Evolutionary conservation across 2,329 filamentous ascomycete species (phyloP).

Genomic region (Trichoderma oligosporum): DNA sequence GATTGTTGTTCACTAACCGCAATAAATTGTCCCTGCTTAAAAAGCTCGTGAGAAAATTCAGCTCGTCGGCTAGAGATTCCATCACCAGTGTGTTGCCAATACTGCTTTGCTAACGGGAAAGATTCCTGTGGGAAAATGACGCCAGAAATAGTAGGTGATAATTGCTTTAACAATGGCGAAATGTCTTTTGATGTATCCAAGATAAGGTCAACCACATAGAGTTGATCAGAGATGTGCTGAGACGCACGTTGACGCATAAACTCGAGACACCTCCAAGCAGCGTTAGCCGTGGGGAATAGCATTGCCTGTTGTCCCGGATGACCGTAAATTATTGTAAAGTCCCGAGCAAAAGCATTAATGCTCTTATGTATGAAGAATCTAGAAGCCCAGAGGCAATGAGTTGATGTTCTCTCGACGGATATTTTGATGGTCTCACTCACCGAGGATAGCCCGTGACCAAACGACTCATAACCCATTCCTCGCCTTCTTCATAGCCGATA

Average conservation of each 20-base stretch:
- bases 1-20: slow-evolving; percentile 29
- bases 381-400: background rate
- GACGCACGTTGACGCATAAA: slow-evolving; percentile 65
- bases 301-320: slow-evolving; percentile 64
- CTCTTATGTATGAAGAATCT: slow-evolving; percentile 90
- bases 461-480: slow-evolving; percentile 76
- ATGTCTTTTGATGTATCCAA: slow-evolving; percentile 53
- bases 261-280: slow-evolving; percentile 67
- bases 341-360: slow-evolving; percentile 68
- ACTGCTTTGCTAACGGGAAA: slow-evolving; percentile 77
- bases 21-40: slow-evolving; percentile 62
- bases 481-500: slow-evolving; percentile 88
- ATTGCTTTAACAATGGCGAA: slow-evolving; percentile 48
- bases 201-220: slow-evolving; percentile 59
- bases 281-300: slow-evolving; percentile 71
- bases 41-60: slow-evolving; percentile 78
- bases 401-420: background rate
- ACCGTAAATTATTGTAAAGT: slow-evolving; percentile 64
- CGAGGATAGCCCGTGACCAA: slow-evolving; percentile 91
- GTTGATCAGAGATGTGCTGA: slow-evolving; percentile 44
- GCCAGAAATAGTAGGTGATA: slow-evolving; percentile 61
- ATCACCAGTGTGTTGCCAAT: slow-evolving; percentile 96
- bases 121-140: slow-evolving; percentile 67
- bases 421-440: slow-evolving; percentile 41
- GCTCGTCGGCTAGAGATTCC: slow-evolving; percentile 87